Base-by-base conservation (phyloP, 2,329 filamentous ascomycete species). In the Myotisia sp. region DNA sequence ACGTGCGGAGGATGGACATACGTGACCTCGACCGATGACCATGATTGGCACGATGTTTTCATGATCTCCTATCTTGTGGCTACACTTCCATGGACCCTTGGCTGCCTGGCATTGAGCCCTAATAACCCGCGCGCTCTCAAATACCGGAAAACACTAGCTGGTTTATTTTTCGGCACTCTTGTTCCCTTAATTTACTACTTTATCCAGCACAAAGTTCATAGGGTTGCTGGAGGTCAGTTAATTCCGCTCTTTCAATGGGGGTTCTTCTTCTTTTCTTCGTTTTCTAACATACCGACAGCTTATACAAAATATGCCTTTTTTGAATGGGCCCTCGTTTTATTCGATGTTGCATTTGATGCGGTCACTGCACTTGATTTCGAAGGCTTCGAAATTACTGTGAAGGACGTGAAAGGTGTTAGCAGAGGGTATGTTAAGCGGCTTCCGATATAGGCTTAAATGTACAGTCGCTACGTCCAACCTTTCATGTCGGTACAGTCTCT, bases 401-500 rank as follows among this genome's bases (percentile, higher is more conserved):
- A 74, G 65, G 87, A 95, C 64, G 71, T 86, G 46, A 87, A 85
- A 64, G 86, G 85, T 44, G 63, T 78, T 53, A 90, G 81, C 68
- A 86, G 87, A 82, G 86, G 87, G 90, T 98, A 98, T 73, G 90
- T 98, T 65, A 74, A 77, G 65, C 79, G 79, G 79, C 85, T 94
- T 71, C 87, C 87, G 48, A 83, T 75, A 67, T 94, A 86, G 72
- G 64, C 22, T 28, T 64, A 68, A 71, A 63, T 64, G 67, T 65
- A 67, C 55, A 60, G 56, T 56, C 53, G 53, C 51, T 52, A 48
- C 49, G 48, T 39, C 44, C 50, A 38, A 43, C 49, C 58, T 56
- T 52, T 44, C 42, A 50, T 52, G 45, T 46, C 40, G 39, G 43
- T 48, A 42, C 49, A 53, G 39, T 43, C 44, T 39, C 49, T 44